Evolutionary conservation across 345 rosid species (phyloP).

Genomic region (Aurinia saxatilis): DNA sequence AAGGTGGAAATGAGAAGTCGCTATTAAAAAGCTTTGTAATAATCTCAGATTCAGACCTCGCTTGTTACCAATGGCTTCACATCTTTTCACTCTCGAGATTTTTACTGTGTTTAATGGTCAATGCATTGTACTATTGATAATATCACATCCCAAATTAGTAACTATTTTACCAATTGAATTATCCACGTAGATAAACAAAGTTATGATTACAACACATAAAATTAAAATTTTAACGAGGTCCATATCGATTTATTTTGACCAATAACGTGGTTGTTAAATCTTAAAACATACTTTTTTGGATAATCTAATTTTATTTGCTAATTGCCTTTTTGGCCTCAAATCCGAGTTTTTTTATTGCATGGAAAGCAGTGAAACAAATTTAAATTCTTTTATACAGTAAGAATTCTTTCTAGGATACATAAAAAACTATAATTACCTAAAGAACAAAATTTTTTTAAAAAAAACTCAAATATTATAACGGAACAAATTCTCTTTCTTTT

Average conservation of each 20-base stretch:
- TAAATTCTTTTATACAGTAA: background rate
- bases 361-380: slow-evolving; percentile 12
- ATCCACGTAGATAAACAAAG: too few relatives aligned
- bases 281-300: background rate
- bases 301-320: background rate
- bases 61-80: slow-evolving; percentile 21
- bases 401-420: slow-evolving; percentile 13
- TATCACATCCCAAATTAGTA: too few relatives aligned
- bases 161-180: too few relatives aligned
- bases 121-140: background rate
- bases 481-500: background rate
- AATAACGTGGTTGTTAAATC: background rate
- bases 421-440: background rate
- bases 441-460: too few relatives aligned
- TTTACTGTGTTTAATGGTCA: background rate
- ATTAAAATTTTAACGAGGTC: background rate
- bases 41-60: slow-evolving; percentile 16
- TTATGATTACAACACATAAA: too few relatives aligned
- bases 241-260: background rate
- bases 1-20: slow-evolving; percentile 20
- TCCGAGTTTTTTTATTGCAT: slow-evolving; percentile 11
- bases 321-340: background rate
- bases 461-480: background rate
- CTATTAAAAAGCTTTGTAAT: slow-evolving; percentile 11
- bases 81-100: slow-evolving; percentile 7